phyloP scores from a whole-genome alignment of 805 yeast genomes.

The Cyberlindnera petersonii region DNA sequence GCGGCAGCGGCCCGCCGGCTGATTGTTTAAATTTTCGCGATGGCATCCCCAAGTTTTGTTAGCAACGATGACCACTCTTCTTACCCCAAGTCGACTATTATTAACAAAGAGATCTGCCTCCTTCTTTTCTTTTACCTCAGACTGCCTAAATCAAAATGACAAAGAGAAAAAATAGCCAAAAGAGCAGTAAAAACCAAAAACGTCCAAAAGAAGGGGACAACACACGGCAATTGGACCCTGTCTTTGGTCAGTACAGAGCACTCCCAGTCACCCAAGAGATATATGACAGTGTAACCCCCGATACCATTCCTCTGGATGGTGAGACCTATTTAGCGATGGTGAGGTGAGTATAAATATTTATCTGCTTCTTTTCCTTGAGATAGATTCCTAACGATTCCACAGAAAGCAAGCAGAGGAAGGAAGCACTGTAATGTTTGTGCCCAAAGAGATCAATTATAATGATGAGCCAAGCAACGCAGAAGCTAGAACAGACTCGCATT shows the following conservation, averaged over 20 bases:
- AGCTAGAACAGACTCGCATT: no score
- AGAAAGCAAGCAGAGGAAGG: constrained; percentile 14
- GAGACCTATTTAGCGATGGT: constrained; percentile 28
- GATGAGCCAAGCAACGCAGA: constrained; percentile 2
- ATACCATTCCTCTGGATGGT: constrained; percentile 24
- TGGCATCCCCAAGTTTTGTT: no score
- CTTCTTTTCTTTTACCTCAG: no score
- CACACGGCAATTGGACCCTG: constrained; percentile 19
- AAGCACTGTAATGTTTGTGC: constrained; percentile 10
- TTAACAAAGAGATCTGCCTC: no score
- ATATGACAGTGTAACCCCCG: constrained; percentile 13
- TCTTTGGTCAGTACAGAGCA: constrained; percentile 25
- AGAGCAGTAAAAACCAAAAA: not conserved
- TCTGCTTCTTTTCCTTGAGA: not conserved
- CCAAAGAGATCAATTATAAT: constrained; percentile 1
- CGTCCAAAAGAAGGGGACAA: constrained; percentile 4
- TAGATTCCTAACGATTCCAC: constrained; percentile 3
- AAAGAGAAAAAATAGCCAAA: constrained; percentile 4
- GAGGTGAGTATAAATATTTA: constrained; percentile 8
- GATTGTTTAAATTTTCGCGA: no score
- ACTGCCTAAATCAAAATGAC: no score
- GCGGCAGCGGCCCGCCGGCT: no score
- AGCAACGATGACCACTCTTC: no score
- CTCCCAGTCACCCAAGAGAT: constrained; percentile 21
- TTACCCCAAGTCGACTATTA: no score